Conservation (phyloP, 2,329 filamentous ascomycete genomes). For the Drechslerella stenobrocha region DNA sequence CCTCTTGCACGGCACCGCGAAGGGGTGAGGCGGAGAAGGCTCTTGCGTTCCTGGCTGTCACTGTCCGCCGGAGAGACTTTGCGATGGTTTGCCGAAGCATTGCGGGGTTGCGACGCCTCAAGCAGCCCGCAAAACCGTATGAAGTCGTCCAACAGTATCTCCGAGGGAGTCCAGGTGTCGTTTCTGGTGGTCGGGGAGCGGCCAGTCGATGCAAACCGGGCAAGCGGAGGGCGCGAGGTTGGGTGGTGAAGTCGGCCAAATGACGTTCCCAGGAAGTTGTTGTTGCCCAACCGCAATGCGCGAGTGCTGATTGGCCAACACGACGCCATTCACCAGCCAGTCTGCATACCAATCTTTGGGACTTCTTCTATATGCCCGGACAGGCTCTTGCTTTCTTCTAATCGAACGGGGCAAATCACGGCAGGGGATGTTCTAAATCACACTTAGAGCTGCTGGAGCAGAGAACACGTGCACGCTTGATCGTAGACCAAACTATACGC, state of each 20-base stretch:
- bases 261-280: slow-evolving; percentile 30
- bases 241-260: slow-evolving; percentile 34
- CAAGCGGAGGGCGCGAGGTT: slow-evolving; percentile 26
- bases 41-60: slow-evolving; percentile 24
- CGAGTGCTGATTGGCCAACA: slow-evolving; percentile 47
- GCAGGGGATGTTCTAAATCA: too few relatives aligned
- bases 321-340: slow-evolving; percentile 11
- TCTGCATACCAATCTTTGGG: too few relatives aligned
- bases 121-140: slow-evolving; percentile 23
- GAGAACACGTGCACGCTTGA: too few relatives aligned
- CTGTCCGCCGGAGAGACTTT: slow-evolving; percentile 41
- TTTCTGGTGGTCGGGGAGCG: slow-evolving; percentile 14
- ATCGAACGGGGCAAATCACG: too few relatives aligned
- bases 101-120: slow-evolving; percentile 39
- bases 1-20: slow-evolving; percentile 42
- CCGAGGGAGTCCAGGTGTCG: slow-evolving; percentile 7
- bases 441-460: too few relatives aligned
- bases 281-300: slow-evolving; percentile 28
- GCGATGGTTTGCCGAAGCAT: slow-evolving; percentile 46
- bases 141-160: slow-evolving; percentile 25
- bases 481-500: too few relatives aligned
- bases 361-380: too few relatives aligned
- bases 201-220: slow-evolving; percentile 20
- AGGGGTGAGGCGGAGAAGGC: slow-evolving; percentile 41
- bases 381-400: too few relatives aligned